Conservation (phyloP, 305 asterid species). For the Salvia sclarea region DNA sequence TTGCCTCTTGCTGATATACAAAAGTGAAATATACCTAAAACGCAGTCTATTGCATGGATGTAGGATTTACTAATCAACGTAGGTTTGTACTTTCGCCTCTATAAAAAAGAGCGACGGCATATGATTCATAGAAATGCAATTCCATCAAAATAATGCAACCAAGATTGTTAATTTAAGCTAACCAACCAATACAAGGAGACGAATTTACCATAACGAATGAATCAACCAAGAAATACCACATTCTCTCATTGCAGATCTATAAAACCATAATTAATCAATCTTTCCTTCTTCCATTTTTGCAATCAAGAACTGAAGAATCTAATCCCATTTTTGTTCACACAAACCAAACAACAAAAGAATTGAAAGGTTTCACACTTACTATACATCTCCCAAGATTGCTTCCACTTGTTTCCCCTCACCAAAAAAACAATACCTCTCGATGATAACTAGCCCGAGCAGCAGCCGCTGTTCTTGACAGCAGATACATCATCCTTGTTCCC, state of each 20-base stretch:
- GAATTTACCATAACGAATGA: too few relatives aligned
- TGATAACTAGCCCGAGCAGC: conserved; percentile 58
- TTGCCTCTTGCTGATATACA: too few relatives aligned
- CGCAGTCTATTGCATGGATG: neutral
- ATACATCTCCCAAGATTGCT: conserved; percentile 26
- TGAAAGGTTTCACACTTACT: conserved; percentile 15
- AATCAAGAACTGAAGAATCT: conserved; percentile 27
- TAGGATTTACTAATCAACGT: neutral
- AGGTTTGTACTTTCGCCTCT: neutral
- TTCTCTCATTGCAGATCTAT: conserved; percentile 10
- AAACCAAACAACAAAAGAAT: conserved; percentile 23
- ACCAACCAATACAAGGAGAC: too few relatives aligned
- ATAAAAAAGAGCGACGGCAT: too few relatives aligned
- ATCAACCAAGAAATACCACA: conserved; percentile 1
- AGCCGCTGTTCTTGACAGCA: conserved; percentile 67
- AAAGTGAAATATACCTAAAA: too few relatives aligned
- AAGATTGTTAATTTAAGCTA: too few relatives aligned
- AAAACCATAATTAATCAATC: neutral
- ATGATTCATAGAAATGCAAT: too few relatives aligned
- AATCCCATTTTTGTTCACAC: conserved; percentile 20
- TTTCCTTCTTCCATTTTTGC: conserved; percentile 3
- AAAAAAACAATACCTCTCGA: neutral
- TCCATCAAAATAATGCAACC: too few relatives aligned
- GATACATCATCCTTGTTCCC: conserved; percentile 73
- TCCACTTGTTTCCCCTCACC: neutral